A percentile compares a stretch with the other conserved stretches of the same genome.
Evolutionary conservation across 495 filamentous ascomycete genomes (phyloP).

Genomic region (Pseudoneurospora amorphoporcata): DNA sequence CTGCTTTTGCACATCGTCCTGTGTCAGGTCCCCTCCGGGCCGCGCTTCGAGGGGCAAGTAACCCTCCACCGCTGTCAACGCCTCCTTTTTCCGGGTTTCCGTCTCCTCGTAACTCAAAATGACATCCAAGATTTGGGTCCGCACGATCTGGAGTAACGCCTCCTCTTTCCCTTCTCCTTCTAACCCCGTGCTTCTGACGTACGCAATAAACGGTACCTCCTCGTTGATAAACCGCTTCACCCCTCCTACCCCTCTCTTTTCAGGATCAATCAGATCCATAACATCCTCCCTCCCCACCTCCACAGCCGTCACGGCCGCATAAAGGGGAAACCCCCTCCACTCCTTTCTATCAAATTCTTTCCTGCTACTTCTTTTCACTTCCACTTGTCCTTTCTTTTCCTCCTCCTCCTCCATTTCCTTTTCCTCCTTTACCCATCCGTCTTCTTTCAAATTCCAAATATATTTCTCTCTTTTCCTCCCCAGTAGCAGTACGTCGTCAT

Average conservation of each 20-base stretch:
- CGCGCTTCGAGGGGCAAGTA: not conserved
- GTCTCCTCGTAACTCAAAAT: too few species aligned
- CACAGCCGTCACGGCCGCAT: not conserved
- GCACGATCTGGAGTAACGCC: not conserved
- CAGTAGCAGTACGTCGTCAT: too few species aligned
- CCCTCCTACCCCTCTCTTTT: not conserved
- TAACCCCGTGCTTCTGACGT: not conserved
- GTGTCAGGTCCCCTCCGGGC: not conserved
- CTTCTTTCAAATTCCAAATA: too few species aligned
- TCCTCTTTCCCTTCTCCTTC: not conserved
- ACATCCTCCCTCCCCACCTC: not conserved
- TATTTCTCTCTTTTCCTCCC: not conserved
- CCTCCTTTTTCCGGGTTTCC: not conserved
- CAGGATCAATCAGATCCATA: not conserved
- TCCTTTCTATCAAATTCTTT: not conserved
- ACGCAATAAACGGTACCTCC: not conserved
- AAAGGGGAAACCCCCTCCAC: not conserved
- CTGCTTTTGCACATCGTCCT: not conserved
- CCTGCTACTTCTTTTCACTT: not conserved
- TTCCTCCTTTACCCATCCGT: not conserved
- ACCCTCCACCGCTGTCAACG: not conserved
- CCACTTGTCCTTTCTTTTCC: conserved; percentile 41
- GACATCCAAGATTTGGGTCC: too few species aligned
- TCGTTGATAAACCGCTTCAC: not conserved
- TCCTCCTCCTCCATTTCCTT: conserved; percentile 47